Evolutionary conservation across 306 rosid genomes (phyloP), one percentile per base, ranked within the genome.

Genomic region (Myrica gale): DNA sequence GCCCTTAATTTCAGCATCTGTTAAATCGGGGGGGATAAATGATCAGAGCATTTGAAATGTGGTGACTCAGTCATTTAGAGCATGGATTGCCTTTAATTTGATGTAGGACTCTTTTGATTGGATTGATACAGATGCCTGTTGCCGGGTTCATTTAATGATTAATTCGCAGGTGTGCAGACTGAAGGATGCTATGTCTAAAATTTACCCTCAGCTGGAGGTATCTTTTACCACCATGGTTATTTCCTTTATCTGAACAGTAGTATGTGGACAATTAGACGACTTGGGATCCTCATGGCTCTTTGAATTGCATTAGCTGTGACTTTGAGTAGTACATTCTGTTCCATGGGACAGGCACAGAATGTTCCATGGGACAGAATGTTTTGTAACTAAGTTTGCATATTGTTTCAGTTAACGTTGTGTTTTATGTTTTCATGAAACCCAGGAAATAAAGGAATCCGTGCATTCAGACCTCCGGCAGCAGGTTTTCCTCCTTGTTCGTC

Each of bases 201-300:
- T 87, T 69, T 88, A 95, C 85, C 87, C 96, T 75, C 88, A 95
- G 83, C 93, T 92, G n/a, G 97, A 95, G 96, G 99, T 95, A 81
- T 75, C 55, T 68, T 74, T 66, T 68, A 37, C 32, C 2, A 1
- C 32, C 57, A 37, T 72, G 61, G 7, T 61, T 61, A 32, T 61
- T n/a, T 39, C 32, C 26, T 39, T 37, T 9, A n/a, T 37, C 26
- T n/a, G 10, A 42, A 60, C 17, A 23, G 48, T 39, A 54, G 19
- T 4, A 1, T 68, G 41, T 52, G 3, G 67, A 6, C 26, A 55
- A 15, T 52, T 6, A 52, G 23, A 20, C 13, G 8, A 21, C 13
- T 37, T 6, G 41, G 52, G 17, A 55, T 54, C 41, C 32, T 17
- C 39, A 5, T 39, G 48, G 37, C 16, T 53, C 4, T 73, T 73